A percentile compares a stretch with the other conserved stretches of the same genome.
Conservation (phyloP, 148 eudicot species). For the Pouteria glomerata region DNA sequence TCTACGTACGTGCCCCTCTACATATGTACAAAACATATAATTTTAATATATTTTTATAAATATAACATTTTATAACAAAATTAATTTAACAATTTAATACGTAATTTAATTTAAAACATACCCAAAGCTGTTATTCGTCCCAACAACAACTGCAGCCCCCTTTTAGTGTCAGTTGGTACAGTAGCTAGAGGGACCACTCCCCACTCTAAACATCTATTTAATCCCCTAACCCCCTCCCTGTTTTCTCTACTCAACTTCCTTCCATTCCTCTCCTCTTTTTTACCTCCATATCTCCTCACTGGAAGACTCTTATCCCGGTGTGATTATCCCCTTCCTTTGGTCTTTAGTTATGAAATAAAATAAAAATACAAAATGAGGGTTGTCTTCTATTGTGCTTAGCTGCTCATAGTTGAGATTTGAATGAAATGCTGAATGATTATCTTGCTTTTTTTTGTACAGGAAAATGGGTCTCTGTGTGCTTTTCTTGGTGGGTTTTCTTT, state of each 20-base stretch:
- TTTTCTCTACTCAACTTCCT: conserved; percentile 23
- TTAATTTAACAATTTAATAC: not conserved
- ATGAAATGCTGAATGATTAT: not conserved
- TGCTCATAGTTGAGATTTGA: too few relatives aligned
- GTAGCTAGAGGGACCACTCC: too few relatives aligned
- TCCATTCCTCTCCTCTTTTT: conserved; percentile 20
- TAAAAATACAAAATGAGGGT: too few relatives aligned
- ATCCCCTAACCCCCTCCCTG: conserved; percentile 28
- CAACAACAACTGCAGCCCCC: too few relatives aligned
- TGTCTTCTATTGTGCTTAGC: too few relatives aligned
- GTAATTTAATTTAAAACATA: too few relatives aligned
- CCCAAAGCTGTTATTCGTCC: conserved; percentile 10
- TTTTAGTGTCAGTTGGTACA: too few relatives aligned
- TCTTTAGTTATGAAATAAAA: not conserved
- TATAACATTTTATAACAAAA: too few relatives aligned
- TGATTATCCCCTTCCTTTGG: not conserved
- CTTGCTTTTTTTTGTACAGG: conserved; percentile 23
- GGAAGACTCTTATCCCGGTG: not conserved
- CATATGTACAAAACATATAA: too few relatives aligned
- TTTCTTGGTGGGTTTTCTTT: conserved; percentile 37
- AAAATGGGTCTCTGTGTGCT: conserved; percentile 44
- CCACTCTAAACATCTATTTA: too few relatives aligned
- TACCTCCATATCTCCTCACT: not conserved
- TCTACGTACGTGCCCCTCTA: too few relatives aligned
- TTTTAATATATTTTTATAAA: too few relatives aligned